Base-by-base conservation (phyloP, 1,284 basidiomycete genomes). In the Ustilago hordei region DNA sequence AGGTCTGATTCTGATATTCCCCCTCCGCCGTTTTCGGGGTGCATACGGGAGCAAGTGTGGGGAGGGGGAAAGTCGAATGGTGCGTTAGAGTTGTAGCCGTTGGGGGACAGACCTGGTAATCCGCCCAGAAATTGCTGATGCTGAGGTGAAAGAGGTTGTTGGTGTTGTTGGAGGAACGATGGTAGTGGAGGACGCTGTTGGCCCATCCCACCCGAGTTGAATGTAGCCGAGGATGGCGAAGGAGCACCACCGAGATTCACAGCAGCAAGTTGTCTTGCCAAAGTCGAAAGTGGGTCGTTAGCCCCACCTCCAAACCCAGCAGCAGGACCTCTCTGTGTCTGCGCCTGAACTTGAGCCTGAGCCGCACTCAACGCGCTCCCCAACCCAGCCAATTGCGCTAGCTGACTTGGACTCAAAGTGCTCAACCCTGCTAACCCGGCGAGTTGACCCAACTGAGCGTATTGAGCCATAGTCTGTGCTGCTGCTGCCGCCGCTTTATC, bases 401-500 rank as follows among this genome's bases (percentile, higher is more conserved):
- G 63, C 68, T 80, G 80, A 23, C 75, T 61, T 9, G 75, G 72
- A 34, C 67, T 81, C 28, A 79, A 56, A 7, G 78, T 75, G 55
- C 81, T 75, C 57, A 83, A 63, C 0, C 80, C 81, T 11, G 80
- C 75, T 15, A 81, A 63, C 13, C 77, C 72, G 4, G 80, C 78
- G 3, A 81, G 64, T 36, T 81, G 81, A 56, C 80, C 78, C 13
- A 83, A 63, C 60, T 83, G 81, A 19, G 75, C 73, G 19, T 81
- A 79, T 55, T 79, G 80, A 8, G 75, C 71, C 63, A 74, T 75
- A 13, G 75, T 75, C 54, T 78, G 73, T n/a, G 83, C 83, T 11
- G 84, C 84, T 1, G 82, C 81, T 7, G 84, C 83, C 3, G 83
- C 84, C 1, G 81, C 82, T 59, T 86, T 86, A 43, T 86, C 85